Evolutionary conservation across 2,329 filamentous ascomycete genomes (phyloP), one percentile per base, ranked within the genome.

Genomic region (Torrubiellomyces zombiae): DNA sequence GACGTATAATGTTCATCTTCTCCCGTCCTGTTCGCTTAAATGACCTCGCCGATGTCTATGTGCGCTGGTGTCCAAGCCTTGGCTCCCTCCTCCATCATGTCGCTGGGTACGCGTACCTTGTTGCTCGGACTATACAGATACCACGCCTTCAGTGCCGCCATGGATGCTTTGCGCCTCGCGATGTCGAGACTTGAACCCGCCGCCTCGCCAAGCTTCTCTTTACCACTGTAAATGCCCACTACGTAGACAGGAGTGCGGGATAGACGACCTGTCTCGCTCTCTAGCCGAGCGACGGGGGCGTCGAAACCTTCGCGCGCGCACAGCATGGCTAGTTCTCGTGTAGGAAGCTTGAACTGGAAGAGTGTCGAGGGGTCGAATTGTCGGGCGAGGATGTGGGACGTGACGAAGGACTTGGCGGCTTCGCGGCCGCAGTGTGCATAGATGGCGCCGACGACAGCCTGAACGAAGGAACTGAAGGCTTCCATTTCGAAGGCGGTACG

Each of bases 231-330:
- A 32, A 98, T 85, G 30, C 86, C 89, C 9, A 98, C 85, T 16
- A 94, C 73, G 43, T 76, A 95, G 10, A 98, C 89, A 10, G 89
- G 86, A 30, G 79, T 79, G 47, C 78, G 70, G 41, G 78, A 89
- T 38, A 67, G 51, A 30, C 89, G 72, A 47, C 89, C 89, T 4
- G 89, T 95, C 59, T 98, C 89, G 40, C 75, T 81, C 39, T 93
- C 66, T 27, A 98, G 67, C 29, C 85, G 71, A 10, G 89, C 89
- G 14, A 94, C 67, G 1, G 89, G 89, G 7, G 70, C 50, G 38
- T 91, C 80, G 51, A 95, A 95, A 34, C 78, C 75, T 57, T 98
- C 89, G 32, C 89, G 65, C 5, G 73, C 74, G 55, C 89, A 98
- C 21, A 98, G 61, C 38, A 75, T 66, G 31, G 70, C 68, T 19